Evolutionary conservation across 2,329 filamentous ascomycete species (phyloP), one percentile per base, ranked within the genome.

Genomic region (Paradendryphiella salina): DNA sequence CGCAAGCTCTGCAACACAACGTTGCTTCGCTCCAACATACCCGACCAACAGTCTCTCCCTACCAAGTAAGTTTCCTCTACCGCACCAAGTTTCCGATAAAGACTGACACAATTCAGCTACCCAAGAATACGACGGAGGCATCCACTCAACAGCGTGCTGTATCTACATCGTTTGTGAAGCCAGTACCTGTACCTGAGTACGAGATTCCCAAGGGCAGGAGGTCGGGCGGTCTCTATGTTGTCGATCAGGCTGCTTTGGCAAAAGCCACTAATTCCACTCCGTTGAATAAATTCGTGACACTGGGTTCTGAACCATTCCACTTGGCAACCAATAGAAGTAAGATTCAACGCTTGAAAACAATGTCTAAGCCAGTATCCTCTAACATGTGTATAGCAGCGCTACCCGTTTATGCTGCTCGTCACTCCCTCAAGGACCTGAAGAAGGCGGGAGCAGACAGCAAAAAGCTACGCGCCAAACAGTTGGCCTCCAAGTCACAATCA

Each of bases 391-490:
- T 60, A 74, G 73, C 74, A 35, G 70, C 71, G 3, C 57, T 79
- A 7, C 77, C 77, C 1, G 52, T 69, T 13, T 78, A 77, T 49
- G 66, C 67, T 2, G 65, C 72, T 29, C 71, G 78, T 21, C 75
- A 75, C 44, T 80, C 78, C 13, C 67, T 75, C 36, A 78, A 76
- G 39, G 77, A 79, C 32, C 58, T 79, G 36, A 75, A 75, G 48
- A 73, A 67, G 46, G 63, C 74, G 10, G 76, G 74, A 20, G 72
- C 69, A 3, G 73, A 73, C 36, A 76, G 78, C 51, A 71, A 72
- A 21, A 73, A 70, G 39, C 61, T 79, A 13, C 62, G 67, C 21
- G 62, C 66, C 15, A 72, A 65, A 41, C 63, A 66, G n/a, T 52
- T 61, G 4, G 61, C 61, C 1, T 56, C 62, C 33, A 69, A 64